phyloP scores from a whole-genome alignment of 2,329 filamentous ascomycete genomes.

The Fusarium bulbicola region DNA sequence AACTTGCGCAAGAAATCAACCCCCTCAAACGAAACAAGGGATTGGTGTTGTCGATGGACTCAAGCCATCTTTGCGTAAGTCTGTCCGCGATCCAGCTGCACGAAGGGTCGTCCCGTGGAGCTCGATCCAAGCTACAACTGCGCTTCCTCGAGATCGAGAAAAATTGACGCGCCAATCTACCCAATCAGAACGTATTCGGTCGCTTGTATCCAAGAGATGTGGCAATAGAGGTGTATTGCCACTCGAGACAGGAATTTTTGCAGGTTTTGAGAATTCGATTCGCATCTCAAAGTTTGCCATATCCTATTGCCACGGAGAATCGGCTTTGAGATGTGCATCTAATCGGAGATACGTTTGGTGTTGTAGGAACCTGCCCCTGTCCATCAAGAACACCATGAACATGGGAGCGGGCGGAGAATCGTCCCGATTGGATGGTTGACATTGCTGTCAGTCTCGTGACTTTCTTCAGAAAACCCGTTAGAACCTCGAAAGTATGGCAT shows the following conservation, averaged over 20 bases:
- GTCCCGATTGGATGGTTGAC: neutral
- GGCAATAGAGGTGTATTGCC: constrained; percentile 23
- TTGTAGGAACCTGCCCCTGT: constrained; percentile 15
- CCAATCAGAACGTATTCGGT: constrained; percentile 27
- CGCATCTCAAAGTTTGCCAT: neutral
- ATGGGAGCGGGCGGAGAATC: neutral
- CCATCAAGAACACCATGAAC: neutral
- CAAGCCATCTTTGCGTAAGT: constrained; percentile 13
- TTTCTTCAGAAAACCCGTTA: neutral
- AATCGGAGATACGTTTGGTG: constrained; percentile 6
- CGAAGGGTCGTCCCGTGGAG: constrained; percentile 37
- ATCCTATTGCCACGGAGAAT: constrained; percentile 15
- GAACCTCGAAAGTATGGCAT: constrained; percentile 3
- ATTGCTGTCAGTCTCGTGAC: constrained; percentile 14
- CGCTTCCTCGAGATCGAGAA: constrained; percentile 42
- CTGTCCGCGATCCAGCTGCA: constrained; percentile 28
- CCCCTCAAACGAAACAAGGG: neutral
- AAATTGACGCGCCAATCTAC: neutral
- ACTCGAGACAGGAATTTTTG: constrained; percentile 9
- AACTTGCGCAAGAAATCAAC: constrained; percentile 6
- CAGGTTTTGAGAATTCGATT: constrained; percentile 4
- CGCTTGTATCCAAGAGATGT: constrained; percentile 16
- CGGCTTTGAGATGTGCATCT: neutral
- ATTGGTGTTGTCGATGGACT: constrained; percentile 1
- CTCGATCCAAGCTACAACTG: constrained; percentile 45